Evolutionary conservation across 306 rosid species (phyloP), one percentile per base, ranked within the genome.

Genomic region (Trichosanthes cucumerina): DNA sequence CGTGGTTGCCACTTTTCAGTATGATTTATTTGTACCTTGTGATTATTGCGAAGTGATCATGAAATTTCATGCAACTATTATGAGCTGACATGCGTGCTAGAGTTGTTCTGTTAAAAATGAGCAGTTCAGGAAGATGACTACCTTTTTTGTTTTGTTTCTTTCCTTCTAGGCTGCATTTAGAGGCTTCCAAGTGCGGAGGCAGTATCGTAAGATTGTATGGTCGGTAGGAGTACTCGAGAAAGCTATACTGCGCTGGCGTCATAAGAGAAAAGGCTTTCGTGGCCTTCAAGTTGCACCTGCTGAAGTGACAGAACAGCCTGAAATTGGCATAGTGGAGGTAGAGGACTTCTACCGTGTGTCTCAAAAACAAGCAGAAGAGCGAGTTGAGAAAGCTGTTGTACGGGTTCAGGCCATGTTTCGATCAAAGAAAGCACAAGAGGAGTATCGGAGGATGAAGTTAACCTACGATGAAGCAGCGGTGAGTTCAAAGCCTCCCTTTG

Each of bases 361-460:
- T 82, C 87, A 90, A 81, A 92, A 85, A 80, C 99, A 91, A 83
- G 99, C 97, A 50, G 90, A 85, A 84, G 93, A 91, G 36, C 99
- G 97, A 18, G 79, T 91, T 54, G 97, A 88, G 84, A 91, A 86
- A 83, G 82, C 97, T 56, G 93, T 96, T 16, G 83, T 86, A 18
- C 87, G 93, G 2, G 98, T 96, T 65, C 97, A 96, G 86, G 85
- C 93, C 38, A 82, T 96, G 99, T 92, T 96, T 84, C 97, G 93
- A 56, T 96, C 99, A 2, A 92, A 85, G 85, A 88, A 96, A 87
- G 99, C 93, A 16, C 99, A 93, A 82, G 85, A 83, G 85, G 97
- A 96, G n/a, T 96, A 96, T 81, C 88, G 91, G 60, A 88, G 91
- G 82, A 90, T 96, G 97, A 96, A 91, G 86, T 58, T 96, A 71